Base-by-base conservation (phyloP, 257 asterid genomes). In the Craterostigma plantagineum region DNA sequence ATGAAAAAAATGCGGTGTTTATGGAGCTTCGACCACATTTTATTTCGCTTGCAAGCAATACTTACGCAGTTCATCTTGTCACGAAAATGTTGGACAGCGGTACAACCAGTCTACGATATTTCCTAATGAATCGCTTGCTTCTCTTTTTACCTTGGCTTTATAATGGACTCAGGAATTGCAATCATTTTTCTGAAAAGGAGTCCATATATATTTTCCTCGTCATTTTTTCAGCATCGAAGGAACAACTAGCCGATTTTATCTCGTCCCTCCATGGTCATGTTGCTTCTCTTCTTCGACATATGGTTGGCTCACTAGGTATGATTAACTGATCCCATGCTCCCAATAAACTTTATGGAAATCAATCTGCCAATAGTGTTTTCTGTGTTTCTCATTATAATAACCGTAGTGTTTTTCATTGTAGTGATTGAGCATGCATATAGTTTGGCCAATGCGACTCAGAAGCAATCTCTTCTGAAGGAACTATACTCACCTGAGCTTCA, bases 261-360 rank as follows among this genome's bases (percentile, higher is more conserved):
- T 46, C 51, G 11, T 33, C 41, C 33, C 51, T 46, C 9, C 51
- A 46, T 46, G 51, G 51, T 46, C 51, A 46, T 33, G 51, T 46
- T 46, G 51, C 40, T 9, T 33, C 51, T 9, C 51, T 46, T 46
- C 43, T 33, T 16, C 48, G 34, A 10, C 37, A 49, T 0, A 70
- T 75, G 87, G 98, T 79, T 46, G 98, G 93, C 49, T 87, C 98
- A 44, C 79, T 82, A 47, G 98, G 98, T 87, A 49, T 16, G 30
- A 30, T 50, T 23, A 6, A 23, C 30, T 23, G 30, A 23, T 23
- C 6, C 6, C 30, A 23, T 23, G 30, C 30, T 23, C 30, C 30
- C 30, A 23, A 23, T 6, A 23, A 23, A 9, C 8, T 41, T 8
- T 1, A 10, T 37, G 14, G n/a, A n/a, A n/a, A n/a, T n/a, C 3